Evolutionary conservation across 345 rosid genomes (phyloP), one percentile per base, ranked within the genome.

Genomic region (Noccaea caerulescens): DNA sequence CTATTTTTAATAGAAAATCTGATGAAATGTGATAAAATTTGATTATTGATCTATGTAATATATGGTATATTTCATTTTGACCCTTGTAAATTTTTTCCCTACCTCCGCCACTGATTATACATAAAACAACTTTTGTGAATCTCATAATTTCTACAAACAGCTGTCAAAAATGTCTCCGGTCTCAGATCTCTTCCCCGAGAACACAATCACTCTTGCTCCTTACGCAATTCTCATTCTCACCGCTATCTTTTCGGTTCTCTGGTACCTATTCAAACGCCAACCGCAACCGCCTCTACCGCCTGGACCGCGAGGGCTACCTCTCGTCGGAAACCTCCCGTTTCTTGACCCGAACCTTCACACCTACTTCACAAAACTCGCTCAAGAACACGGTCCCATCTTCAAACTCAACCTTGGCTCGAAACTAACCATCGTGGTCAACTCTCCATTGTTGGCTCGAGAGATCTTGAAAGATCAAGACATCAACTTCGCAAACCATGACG

Each of bases 281-380:
- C 36, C 61, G 33, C 44, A 47, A 62, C 76, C 64, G 1, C 65
- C 58, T 55, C 65, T 76, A 5, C 86, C 86, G 0, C 88, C 88
- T 0, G 88, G 90, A 34, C 88, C 88, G 0, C 47, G 13, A 4
- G 85, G 90, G 30, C 49, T 86, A 27, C 87, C 88, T 0, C 2
- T 86, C 0, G 67, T 86, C 54, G 88, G 88, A 10, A 75, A 72
- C 83, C 77, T 86, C 10, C 84, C 81, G 1, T 84, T 76, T 76
- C 76, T 86, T 38, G 80, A 72, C 7, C 80, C 83, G 6, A 49
- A 84, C 33, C 80, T 86, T 58, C 86, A 82, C 74, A 72, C 55
- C 14, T 77, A 82, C 65, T 77, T 86, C 63, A 51, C 79, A 49
- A 46, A 12, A 16, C 62, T 84, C 1, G 71, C 84, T 12, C 13